Percentiles rank a stretch among this genome's conserved stretches.
Conservation (phyloP, 306 rosid species). For the Dryas alaskensis region DNA sequence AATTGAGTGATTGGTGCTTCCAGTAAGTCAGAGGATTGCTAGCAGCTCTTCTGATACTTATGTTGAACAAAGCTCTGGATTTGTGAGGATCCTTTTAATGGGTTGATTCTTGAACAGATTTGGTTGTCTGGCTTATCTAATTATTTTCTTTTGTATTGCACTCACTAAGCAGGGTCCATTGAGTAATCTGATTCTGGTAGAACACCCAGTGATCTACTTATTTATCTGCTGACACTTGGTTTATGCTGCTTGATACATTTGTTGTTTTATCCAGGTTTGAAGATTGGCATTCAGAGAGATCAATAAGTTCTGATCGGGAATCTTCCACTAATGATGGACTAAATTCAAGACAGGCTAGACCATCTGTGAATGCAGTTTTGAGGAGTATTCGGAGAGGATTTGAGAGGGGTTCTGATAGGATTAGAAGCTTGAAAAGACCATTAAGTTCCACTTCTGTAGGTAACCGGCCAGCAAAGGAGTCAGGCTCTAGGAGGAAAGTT, state of each 20-base stretch:
- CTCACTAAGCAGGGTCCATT: conserved; percentile 1
- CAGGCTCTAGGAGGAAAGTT: conserved; percentile 34
- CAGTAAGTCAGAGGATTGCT: too few species aligned
- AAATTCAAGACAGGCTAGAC: conserved; percentile 33
- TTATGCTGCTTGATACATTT: conserved; percentile 7
- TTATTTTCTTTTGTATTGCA: not conserved
- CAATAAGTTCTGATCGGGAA: conserved; percentile 33
- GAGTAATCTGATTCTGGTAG: not conserved
- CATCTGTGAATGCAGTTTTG: conserved; percentile 26
- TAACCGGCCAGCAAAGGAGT: conserved; percentile 30
- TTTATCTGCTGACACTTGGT: conserved; percentile 3
- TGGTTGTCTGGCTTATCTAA: too few species aligned
- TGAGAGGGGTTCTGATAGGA: conserved; percentile 26
- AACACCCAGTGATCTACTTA: not conserved
- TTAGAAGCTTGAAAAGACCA: conserved; percentile 14
- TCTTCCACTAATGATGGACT: conserved; percentile 29
- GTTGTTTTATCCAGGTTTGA: conserved; percentile 44
- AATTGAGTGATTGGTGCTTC: not conserved
- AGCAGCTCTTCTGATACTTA: not conserved
- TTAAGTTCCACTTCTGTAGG: conserved; percentile 18
- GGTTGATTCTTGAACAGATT: not conserved
- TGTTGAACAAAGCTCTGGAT: not conserved
- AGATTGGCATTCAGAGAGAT: conserved; percentile 55
- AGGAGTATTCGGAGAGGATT: conserved; percentile 26
- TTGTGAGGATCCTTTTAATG: conserved; percentile 10